Evolutionary conservation across 768 basidiomycete genomes (phyloP), one percentile per base, ranked within the genome.

Genomic region (Coprinopsis strossmayeri): DNA sequence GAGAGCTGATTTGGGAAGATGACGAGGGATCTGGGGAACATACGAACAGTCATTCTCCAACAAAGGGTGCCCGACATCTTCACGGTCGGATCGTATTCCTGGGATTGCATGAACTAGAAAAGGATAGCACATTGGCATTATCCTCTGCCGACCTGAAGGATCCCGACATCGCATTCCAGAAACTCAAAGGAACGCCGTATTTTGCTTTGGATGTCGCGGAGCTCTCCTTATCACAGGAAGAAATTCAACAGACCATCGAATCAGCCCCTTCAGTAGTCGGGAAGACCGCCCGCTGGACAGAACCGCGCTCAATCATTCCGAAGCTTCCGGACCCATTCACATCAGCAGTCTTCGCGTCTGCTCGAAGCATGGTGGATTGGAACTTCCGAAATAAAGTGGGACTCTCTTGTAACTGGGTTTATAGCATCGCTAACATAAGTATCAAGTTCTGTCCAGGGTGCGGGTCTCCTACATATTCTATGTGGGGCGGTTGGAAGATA

Each of bases 401-500:
- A 12, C 12, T 30, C 21, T 17, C 25, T 35, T 35, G 18, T 23
- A 10, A 26, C 39, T 39, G 12, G 10, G 44, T 21, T 23, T 21
- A 9, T 4, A 21, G 20, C 18, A 4, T 20, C 3, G 20, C 18
- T 45, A 3, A 28, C 18, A 11, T 50, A 48, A 30, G 5, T 34
- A 24, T 37, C 13, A 45, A 93, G 91, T 94, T 90, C 63, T 98
- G 95, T 60, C 77, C 94, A 0, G 83, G 79, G 0, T 98, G 95
- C 62, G 92, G 93, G 2, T 78, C 83, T 0, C 75, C 76, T 1
- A 78, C 82, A 0, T 88, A 90, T 58, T 87, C 91, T 0, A 71
- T 90, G 56, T 97, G 95, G 95, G 92, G 81, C 2, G 95, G 95
- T 0, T 99, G 93, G 94, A 99, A 99, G 66, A 67, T 93, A 1